phyloP scores from a whole-genome alignment of 2,329 filamentous ascomycete species.

The Alternaria longipes region DNA sequence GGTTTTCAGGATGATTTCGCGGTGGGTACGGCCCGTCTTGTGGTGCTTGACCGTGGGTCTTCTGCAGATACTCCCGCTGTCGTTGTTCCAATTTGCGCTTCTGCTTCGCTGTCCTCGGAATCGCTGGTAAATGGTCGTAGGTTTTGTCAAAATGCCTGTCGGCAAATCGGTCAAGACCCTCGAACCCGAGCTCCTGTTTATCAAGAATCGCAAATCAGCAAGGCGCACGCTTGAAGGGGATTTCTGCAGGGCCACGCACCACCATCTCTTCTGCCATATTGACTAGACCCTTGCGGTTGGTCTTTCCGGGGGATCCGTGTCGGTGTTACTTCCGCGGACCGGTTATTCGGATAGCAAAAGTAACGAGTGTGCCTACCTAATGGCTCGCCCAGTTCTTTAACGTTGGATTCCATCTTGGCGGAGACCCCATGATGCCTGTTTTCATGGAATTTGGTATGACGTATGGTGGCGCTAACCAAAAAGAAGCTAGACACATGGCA shows the following conservation, averaged over 20 bases:
- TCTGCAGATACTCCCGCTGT: constrained; percentile 1
- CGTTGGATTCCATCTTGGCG: not conserved
- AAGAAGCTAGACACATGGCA: constrained; percentile 11
- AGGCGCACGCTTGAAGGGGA: not conserved
- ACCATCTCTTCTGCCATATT: constrained; percentile 39
- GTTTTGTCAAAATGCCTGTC: constrained; percentile 44
- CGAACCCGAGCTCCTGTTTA: constrained; percentile 48
- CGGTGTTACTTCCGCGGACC: constrained; percentile 8
- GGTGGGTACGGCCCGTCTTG: constrained; percentile 5
- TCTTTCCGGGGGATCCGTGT: constrained; percentile 29
- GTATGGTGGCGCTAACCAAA: constrained; percentile 8
- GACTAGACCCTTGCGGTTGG: constrained; percentile 15
- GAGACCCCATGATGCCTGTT: constrained; percentile 13
- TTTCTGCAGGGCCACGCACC: constrained; percentile 26
- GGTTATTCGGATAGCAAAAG: constrained; percentile 6
- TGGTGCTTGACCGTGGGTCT: not conserved
- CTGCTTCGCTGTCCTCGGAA: constrained; percentile 15
- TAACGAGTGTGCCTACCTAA: not conserved
- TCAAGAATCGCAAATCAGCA: constrained; percentile 21
- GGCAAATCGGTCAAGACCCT: constrained; percentile 42
- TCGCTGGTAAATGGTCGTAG: constrained; percentile 30
- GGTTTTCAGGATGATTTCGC: not conserved
- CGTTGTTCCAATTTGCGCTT: constrained; percentile 21
- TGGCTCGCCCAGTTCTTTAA: constrained; percentile 11
- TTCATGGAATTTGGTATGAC: constrained; percentile 12